These are phyloP conservation scores for Colletotrichum filicis DNA, from an alignment of 2,329 filamentous ascomycete species.

Conservation along the genomic window DNA sequence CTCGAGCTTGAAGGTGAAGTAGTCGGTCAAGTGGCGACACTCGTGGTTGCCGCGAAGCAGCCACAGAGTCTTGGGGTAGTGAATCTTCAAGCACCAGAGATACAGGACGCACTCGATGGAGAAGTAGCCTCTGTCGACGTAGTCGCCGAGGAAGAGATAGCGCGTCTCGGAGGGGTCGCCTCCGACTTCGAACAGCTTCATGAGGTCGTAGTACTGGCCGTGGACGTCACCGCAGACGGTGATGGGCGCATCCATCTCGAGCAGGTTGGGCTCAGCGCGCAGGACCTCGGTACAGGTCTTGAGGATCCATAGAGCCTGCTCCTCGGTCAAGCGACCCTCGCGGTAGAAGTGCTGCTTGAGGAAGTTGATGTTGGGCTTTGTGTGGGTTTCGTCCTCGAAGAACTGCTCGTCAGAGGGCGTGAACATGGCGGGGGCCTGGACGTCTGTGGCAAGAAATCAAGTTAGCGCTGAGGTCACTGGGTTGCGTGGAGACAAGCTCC, in stretches of 20 bases:
- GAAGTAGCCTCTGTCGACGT: conserved; percentile 98
- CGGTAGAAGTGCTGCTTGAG: conserved; percentile 99
- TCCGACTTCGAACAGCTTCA: conserved; percentile 99
- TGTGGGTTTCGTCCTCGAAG: conserved; percentile 84
- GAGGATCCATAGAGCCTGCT: conserved; percentile 97
- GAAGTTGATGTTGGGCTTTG: conserved; percentile 92
- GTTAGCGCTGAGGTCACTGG: conserved; percentile 22
- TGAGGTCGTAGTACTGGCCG: conserved; percentile 98
- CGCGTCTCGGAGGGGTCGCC: conserved; percentile 96
- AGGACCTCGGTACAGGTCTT: conserved; percentile 87
- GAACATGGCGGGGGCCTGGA: conserved; percentile 95
- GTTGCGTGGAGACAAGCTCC: neutral
- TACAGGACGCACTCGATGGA: conserved; percentile 99
- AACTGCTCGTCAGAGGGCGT: conserved; percentile 95
- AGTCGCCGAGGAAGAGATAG: conserved; percentile 97
- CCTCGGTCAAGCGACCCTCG: conserved; percentile 95
- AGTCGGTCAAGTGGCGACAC: conserved; percentile 98
- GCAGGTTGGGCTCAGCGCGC: conserved; percentile 89
- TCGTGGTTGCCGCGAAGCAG: conserved; percentile 97
- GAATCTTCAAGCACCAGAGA: conserved; percentile 98
- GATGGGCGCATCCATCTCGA: conserved; percentile 99
- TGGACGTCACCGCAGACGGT: conserved; percentile 99
- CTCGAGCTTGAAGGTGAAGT: conserved; percentile 99
- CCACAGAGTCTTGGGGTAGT: conserved; percentile 98
- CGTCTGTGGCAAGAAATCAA: conserved; percentile 69